Evolutionary conservation across 257 asterid genomes (phyloP).

Genomic region (Solanum chaucha): DNA sequence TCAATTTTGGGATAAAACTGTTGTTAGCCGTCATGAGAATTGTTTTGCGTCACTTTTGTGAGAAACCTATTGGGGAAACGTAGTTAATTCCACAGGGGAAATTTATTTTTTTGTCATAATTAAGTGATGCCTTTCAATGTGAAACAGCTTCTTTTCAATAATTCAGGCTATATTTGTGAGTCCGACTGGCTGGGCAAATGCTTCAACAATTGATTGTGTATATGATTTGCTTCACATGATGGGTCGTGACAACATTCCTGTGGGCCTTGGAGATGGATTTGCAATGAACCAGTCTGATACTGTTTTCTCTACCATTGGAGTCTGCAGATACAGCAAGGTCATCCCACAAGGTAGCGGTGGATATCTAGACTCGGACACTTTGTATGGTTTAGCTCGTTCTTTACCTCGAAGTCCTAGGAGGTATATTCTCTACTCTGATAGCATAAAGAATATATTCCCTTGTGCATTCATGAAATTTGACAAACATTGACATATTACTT

Average conservation of each 20-base stretch:
- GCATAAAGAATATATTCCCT: neutral
- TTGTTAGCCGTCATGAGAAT: too few species aligned
- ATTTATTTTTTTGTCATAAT: too few species aligned
- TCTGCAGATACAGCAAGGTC: conserved; percentile 59
- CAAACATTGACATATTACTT: neutral
- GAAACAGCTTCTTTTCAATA: neutral
- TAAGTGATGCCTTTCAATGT: neutral
- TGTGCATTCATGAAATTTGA: neutral
- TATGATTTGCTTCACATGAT: conserved; percentile 86
- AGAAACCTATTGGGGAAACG: too few species aligned
- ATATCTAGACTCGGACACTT: conserved; percentile 67
- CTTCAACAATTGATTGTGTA: conserved; percentile 69
- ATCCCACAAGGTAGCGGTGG: conserved; percentile 89
- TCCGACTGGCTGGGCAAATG: conserved; percentile 88
- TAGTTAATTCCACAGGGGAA: too few species aligned
- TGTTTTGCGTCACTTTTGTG: too few species aligned
- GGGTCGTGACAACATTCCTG: conserved; percentile 87
- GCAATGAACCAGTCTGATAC: conserved; percentile 51
- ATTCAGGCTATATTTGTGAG: conserved; percentile 57
- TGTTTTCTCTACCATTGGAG: conserved; percentile 36
- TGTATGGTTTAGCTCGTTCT: conserved; percentile 65
- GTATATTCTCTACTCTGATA: conserved; percentile 9
- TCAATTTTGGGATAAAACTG: too few species aligned
- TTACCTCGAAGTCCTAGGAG: conserved; percentile 73
- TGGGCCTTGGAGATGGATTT: conserved; percentile 59